phyloP scores from a whole-genome alignment of 352 stramenopile genomes.

The Phytophthora pistaciae region DNA sequence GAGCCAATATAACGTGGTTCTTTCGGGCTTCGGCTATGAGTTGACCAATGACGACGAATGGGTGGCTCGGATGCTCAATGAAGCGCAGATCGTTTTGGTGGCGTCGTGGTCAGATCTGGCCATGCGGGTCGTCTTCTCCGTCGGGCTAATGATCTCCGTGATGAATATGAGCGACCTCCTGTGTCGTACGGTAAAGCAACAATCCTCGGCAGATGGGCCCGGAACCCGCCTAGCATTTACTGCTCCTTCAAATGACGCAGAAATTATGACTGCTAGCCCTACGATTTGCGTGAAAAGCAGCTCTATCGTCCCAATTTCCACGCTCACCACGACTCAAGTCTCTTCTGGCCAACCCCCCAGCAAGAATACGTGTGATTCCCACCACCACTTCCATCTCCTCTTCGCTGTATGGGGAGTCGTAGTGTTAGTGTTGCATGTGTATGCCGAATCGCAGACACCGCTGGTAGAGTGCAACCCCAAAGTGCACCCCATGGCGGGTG shows the following conservation, averaged over 20 bases:
- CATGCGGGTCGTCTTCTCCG: constrained; percentile 23
- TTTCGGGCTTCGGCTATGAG: too few species aligned
- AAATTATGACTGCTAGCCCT: too few species aligned
- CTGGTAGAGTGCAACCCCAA: too few species aligned
- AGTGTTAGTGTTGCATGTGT: not conserved
- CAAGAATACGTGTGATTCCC: not conserved
- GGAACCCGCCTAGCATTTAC: too few species aligned
- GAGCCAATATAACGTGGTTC: constrained; percentile 3
- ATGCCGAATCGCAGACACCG: not conserved
- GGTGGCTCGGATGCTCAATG: constrained; percentile 31
- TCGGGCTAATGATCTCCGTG: constrained; percentile 24
- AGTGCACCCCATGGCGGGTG: not conserved
- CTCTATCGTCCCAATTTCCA: too few species aligned
- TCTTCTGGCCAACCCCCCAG: too few species aligned
- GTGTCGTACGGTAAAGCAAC: too few species aligned
- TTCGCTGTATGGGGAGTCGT: not conserved
- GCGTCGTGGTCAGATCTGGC: constrained; percentile 36
- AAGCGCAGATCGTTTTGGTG: constrained; percentile 35
- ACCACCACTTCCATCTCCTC: not conserved
- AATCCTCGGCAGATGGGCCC: too few species aligned
- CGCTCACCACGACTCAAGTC: too few species aligned
- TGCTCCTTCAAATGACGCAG: too few species aligned
- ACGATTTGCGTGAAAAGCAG: too few species aligned
- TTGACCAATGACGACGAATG: constrained; percentile 10
- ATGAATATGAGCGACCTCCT: constrained; percentile 32